Conservation (phyloP, 116 monocot genomes). For the Posidonia oceanica region DNA sequence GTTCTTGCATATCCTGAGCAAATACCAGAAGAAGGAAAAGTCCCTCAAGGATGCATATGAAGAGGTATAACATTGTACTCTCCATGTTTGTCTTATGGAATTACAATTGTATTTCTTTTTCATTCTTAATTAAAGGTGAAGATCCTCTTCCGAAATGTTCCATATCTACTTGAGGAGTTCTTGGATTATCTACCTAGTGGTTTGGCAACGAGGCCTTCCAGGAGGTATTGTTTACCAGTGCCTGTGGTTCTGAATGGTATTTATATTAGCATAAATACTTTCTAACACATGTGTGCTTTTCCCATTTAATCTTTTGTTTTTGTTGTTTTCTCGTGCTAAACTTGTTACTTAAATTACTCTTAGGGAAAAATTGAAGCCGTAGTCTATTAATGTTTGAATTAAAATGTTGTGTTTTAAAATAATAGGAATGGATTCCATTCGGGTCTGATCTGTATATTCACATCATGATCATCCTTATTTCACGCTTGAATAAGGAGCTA, state of each 20-base stretch:
- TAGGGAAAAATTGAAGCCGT: too few relatives aligned
- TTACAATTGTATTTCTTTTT: neutral
- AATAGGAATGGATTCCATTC: too few relatives aligned
- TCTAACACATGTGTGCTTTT: too few relatives aligned
- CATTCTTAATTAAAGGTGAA: conserved; percentile 1
- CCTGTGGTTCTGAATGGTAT: neutral
- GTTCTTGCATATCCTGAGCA: conserved; percentile 8
- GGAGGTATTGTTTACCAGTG: neutral
- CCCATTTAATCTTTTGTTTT: too few relatives aligned
- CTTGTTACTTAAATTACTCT: too few relatives aligned
- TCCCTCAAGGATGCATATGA: conserved; percentile 2
- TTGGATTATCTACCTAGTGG: conserved; percentile 5
- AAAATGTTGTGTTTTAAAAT: too few relatives aligned
- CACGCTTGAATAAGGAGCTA: too few relatives aligned
- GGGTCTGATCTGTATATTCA: too few relatives aligned
- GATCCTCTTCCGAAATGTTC: conserved; percentile 6
- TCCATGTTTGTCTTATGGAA: neutral
- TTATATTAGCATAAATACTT: too few relatives aligned
- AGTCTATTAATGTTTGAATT: too few relatives aligned
- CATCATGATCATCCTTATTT: too few relatives aligned
- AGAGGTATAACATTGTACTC: neutral
- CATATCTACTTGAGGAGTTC: conserved; percentile 7
- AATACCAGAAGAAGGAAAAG: conserved; percentile 3
- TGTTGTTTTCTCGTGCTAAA: too few relatives aligned
- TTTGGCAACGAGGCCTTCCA: conserved; percentile 6